Percentiles rank a stretch among this genome's conserved stretches.
phyloP scores from a whole-genome alignment of 2,329 filamentous ascomycete species.

The Trichoderma breve region DNA sequence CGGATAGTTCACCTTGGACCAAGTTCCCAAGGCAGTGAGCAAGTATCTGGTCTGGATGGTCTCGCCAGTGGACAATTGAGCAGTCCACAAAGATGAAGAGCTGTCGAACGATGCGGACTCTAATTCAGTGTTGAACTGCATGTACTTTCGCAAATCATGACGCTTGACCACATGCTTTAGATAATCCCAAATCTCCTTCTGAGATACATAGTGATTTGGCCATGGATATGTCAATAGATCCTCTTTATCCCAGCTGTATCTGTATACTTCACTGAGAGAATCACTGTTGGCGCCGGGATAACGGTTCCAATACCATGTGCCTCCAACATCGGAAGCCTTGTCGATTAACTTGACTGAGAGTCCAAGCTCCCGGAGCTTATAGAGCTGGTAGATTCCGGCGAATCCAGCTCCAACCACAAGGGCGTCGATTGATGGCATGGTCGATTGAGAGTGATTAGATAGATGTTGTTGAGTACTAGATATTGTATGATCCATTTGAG shows the following conservation, averaged over 20 bases:
- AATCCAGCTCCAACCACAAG: background rate
- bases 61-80: background rate
- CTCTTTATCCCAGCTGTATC: background rate
- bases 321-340: background rate
- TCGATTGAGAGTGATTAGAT: background rate
- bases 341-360: background rate
- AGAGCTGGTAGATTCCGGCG: background rate
- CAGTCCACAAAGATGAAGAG: background rate
- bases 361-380: background rate
- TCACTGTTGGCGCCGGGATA: background rate
- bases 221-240: background rate
- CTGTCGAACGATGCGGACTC: background rate
- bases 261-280: background rate
- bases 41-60: background rate
- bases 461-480: background rate
- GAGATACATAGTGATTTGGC: background rate
- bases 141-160: background rate
- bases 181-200: background rate
- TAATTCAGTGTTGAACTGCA: background rate
- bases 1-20: background rate
- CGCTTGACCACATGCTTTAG: background rate
- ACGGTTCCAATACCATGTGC: background rate
- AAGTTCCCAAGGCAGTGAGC: background rate
- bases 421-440: background rate
- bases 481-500: background rate